Conservation (phyloP, 441 rosid genomes). For the Corymbia citriodora region DNA sequence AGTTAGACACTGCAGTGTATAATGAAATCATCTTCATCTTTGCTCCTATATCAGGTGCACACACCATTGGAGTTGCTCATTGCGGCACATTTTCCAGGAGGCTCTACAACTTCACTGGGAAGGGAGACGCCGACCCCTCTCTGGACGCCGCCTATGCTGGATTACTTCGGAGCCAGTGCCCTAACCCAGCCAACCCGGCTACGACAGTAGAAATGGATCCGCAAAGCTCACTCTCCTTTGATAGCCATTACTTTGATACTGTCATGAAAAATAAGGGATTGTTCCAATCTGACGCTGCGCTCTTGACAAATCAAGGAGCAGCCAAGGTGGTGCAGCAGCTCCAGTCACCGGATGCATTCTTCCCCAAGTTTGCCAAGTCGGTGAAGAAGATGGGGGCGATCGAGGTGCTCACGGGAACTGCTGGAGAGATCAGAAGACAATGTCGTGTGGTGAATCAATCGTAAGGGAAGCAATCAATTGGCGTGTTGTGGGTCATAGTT, state of each 20-base stretch:
- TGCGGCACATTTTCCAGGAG: conserved; percentile 1
- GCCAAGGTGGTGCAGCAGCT: neutral
- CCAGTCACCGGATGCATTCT: neutral
- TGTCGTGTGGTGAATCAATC: neutral
- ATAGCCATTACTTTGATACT: conserved; percentile 4
- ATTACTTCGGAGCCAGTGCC: neutral
- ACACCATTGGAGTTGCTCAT: conserved; percentile 1
- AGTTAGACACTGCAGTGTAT: neutral
- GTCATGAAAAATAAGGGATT: neutral
- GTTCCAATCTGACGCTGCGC: neutral
- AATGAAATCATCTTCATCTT: neutral
- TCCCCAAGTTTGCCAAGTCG: conserved; percentile 3
- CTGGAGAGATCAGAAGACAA: neutral
- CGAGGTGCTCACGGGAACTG: conserved; percentile 1
- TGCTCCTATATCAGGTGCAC: neutral
- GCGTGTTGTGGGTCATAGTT: neutral
- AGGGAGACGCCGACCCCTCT: conserved; percentile 2
- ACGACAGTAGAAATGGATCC: neutral
- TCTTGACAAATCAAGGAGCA: neutral
- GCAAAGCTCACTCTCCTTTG: neutral
- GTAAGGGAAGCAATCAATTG: neutral
- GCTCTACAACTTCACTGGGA: conserved; percentile 3
- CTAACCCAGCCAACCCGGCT: neutral
- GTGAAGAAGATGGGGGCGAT: conserved; percentile 8
- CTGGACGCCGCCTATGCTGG: conserved; percentile 1